Conservation (phyloP, 331 rosid genomes). For the Saraca asoca region DNA sequence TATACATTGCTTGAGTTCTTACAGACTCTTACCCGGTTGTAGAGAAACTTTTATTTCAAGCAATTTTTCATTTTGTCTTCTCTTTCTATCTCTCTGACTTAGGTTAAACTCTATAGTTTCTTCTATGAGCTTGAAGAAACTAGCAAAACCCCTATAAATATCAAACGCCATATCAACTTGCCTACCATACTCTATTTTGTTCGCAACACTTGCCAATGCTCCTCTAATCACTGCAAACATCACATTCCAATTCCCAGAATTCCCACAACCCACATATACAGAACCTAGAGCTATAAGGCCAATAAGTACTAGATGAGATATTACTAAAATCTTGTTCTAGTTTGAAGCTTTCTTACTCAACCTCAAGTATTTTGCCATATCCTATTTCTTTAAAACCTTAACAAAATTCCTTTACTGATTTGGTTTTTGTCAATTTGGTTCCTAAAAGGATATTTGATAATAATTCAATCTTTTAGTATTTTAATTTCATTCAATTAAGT, state of each 20-base stretch:
- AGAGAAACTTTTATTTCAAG: constrained; percentile 47
- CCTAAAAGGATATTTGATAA: no score
- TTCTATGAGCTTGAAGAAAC: constrained; percentile 48
- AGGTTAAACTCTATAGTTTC: constrained; percentile 38
- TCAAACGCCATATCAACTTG: constrained; percentile 60
- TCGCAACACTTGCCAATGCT: constrained; percentile 46
- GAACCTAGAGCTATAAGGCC: constrained; percentile 47
- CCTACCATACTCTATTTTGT: constrained; percentile 54
- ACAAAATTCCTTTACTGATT: no score
- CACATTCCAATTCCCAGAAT: constrained; percentile 34
- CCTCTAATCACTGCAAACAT: constrained; percentile 46
- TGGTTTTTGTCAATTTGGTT: no score
- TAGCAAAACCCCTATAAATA: constrained; percentile 38
- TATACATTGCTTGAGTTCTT: constrained; percentile 43
- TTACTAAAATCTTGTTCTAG: constrained; percentile 38
- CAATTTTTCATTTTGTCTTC: constrained; percentile 48
- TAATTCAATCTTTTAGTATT: no score
- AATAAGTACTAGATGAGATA: constrained; percentile 43
- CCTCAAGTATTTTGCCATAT: constrained; percentile 37
- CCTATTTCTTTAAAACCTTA: constrained; percentile 37
- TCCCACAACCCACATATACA: constrained; percentile 36
- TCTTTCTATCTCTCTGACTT: constrained; percentile 31
- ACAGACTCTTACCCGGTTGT: constrained; percentile 43
- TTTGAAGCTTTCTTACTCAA: constrained; percentile 32
- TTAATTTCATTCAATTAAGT: no score